phyloP scores from a whole-genome alignment of 2,329 filamentous ascomycete genomes.

The Diaporthe citriasiana region DNA sequence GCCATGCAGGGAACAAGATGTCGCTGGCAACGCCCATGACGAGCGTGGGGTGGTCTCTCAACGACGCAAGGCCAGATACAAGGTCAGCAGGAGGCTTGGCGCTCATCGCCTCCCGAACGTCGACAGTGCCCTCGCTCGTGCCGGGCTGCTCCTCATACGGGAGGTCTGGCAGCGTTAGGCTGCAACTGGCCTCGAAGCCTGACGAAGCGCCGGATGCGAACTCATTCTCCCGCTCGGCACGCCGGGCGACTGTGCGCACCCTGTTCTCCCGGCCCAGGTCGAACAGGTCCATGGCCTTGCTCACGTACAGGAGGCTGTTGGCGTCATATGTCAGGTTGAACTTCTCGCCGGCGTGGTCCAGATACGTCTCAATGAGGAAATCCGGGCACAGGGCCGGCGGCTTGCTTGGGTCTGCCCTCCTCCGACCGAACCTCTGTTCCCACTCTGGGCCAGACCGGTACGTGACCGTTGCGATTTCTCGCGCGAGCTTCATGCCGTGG shows the following conservation, averaged over 20 bases:
- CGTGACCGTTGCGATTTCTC: conserved; percentile 97
- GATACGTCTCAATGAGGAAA: conserved; percentile 97
- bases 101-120: conserved; percentile 47
- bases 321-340: conserved; percentile 97
- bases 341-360: conserved; percentile 98
- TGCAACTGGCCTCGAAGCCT: conserved; percentile 71
- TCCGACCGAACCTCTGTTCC: conserved; percentile 93
- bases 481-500: conserved; percentile 96
- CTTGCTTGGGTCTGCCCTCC: conserved; percentile 86
- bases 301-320: conserved; percentile 95
- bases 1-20: conserved; percentile 97
- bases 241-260: conserved; percentile 70
- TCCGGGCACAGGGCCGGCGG: conserved; percentile 96
- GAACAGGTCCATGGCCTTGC: conserved; percentile 99
- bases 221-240: conserved; percentile 71
- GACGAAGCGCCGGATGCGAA: conserved; percentile 62
- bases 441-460: conserved; percentile 97
- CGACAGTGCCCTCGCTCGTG: conserved; percentile 53
- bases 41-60: conserved; percentile 84
- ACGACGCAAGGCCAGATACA: conserved; percentile 77
- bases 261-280: conserved; percentile 85
- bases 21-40: conserved; percentile 96
- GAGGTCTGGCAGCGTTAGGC: conserved; percentile 82
- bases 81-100: conserved; percentile 82
- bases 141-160: conserved; percentile 89